Evolutionary conservation across 441 rosid genomes (phyloP).

Genomic region (Gossypium laxum): DNA sequence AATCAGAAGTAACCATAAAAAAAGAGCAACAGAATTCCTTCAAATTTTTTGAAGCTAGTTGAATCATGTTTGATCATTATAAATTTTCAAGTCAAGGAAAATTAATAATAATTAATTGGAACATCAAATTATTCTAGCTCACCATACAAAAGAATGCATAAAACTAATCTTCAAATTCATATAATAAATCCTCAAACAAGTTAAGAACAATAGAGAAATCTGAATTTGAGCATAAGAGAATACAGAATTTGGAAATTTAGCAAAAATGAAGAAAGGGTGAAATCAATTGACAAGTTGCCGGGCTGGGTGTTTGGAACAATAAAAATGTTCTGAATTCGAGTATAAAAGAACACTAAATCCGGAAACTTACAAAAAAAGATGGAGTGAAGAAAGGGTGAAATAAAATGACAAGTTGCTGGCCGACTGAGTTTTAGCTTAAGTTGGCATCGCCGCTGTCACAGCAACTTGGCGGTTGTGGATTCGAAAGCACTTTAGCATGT

Average conservation of each 20-base stretch:
- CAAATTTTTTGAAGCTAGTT: background rate
- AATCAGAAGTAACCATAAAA: background rate
- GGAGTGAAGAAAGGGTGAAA: no score
- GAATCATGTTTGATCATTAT: background rate
- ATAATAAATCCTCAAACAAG: background rate
- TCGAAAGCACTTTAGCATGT: no score
- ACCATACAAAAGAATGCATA: background rate
- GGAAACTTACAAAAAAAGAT: no score
- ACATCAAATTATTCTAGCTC: background rate
- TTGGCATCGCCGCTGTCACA: no score
- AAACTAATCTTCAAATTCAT: background rate
- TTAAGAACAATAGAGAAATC: background rate
- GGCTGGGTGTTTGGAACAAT: background rate
- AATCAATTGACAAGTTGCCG: background rate
- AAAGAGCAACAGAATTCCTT: background rate
- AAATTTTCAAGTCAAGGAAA: background rate
- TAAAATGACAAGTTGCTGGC: no score
- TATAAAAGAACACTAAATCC: no score
- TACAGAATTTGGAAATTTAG: background rate
- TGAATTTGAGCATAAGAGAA: background rate
- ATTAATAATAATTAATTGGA: background rate
- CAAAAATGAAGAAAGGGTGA: background rate
- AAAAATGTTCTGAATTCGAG: no score
- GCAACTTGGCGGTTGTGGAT: no score
- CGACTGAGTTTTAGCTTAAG: no score